These are phyloP conservation scores for Nicotiana rustica DNA, from an alignment of 305 asterid genomes.

Conservation along the genomic window DNA sequence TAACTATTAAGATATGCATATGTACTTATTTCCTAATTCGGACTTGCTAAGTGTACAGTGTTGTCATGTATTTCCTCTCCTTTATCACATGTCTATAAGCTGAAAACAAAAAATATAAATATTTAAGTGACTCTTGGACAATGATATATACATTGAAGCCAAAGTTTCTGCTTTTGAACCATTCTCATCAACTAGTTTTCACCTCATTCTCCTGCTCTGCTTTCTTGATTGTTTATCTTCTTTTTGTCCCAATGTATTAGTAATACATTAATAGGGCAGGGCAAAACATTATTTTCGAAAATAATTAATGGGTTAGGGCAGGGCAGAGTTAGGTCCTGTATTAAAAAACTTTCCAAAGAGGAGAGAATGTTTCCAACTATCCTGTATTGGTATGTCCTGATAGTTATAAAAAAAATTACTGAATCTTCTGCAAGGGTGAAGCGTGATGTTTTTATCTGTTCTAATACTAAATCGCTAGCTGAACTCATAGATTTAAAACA, in stretches of 20 bases:
- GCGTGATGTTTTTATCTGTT: not conserved
- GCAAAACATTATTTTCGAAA: too few relatives aligned
- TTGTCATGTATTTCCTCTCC: too few relatives aligned
- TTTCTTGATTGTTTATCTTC: not conserved
- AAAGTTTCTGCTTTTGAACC: not conserved
- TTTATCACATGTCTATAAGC: too few relatives aligned
- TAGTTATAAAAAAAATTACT: not conserved
- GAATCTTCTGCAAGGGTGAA: not conserved
- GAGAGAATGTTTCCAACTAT: not conserved
- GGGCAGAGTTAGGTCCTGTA: too few relatives aligned
- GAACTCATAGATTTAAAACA: not conserved
- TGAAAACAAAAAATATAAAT: too few relatives aligned
- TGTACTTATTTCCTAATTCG: not conserved
- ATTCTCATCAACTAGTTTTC: not conserved
- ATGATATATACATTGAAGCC: not conserved
- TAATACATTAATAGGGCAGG: too few relatives aligned
- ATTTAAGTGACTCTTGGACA: not conserved
- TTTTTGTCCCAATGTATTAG: not conserved
- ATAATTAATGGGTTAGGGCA: too few relatives aligned
- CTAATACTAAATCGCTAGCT: not conserved
- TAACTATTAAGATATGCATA: slow-evolving; percentile 30
- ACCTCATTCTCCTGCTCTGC: not conserved
- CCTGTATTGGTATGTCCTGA: not conserved
- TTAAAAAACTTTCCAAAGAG: not conserved
- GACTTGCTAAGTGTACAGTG: not conserved